A percentile compares a stretch with the other conserved stretches of the same genome.
Evolutionary conservation across 108 stramenopile species (phyloP).

Genomic region (Conticribra guillardii): DNA sequence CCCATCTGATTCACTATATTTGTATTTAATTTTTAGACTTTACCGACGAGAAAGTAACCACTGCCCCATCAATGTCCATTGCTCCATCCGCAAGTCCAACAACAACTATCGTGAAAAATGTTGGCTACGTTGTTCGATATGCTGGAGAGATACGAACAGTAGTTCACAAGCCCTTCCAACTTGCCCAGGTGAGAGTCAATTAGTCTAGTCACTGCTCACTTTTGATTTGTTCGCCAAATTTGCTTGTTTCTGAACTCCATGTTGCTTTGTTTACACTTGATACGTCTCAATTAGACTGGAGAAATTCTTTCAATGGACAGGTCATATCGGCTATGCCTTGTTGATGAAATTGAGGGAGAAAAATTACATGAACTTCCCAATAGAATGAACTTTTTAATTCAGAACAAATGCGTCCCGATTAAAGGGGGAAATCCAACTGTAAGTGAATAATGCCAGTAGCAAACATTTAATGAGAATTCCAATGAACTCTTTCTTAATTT

Average conservation of each 20-base stretch:
- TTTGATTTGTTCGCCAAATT: too few relatives aligned
- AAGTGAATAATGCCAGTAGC: neutral
- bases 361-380: conserved; percentile 18
- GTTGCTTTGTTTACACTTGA: too few relatives aligned
- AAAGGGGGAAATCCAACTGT: conserved; percentile 46
- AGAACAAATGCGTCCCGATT: conserved; percentile 7
- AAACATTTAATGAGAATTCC: too few relatives aligned
- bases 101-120: conserved; percentile 16
- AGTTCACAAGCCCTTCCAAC: conserved; percentile 38
- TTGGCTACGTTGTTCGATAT: conserved; percentile 34
- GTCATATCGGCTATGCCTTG: conserved; percentile 30
- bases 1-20: too few relatives aligned
- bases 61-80: neutral
- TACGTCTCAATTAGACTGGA: conserved; percentile 27
- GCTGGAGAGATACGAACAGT: conserved; percentile 42
- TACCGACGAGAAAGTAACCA: too few relatives aligned
- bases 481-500: neutral
- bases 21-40: too few relatives aligned
- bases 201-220: too few relatives aligned
- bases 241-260: too few relatives aligned
- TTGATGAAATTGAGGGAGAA: conserved; percentile 43
- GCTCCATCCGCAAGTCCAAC: conserved; percentile 19
- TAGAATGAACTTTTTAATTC: conserved; percentile 30
- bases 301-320: conserved; percentile 42
- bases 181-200: neutral